phyloP scores from a whole-genome alignment of 257 asterid species.

The Primulina tabacum region DNA sequence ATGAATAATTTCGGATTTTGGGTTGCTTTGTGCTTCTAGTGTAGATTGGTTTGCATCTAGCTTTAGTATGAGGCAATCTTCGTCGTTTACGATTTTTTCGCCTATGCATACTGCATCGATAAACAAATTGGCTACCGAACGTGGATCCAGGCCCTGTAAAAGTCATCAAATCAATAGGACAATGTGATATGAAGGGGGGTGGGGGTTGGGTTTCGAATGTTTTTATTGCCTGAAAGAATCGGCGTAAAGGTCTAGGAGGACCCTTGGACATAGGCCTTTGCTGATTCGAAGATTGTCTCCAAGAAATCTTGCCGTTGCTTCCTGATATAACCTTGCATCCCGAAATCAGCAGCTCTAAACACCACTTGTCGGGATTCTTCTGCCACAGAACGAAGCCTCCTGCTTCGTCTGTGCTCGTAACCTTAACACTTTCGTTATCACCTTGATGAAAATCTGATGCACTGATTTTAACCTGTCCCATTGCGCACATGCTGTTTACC shows the following conservation, averaged over 20 bases:
- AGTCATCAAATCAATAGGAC: background rate
- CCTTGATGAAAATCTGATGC: conserved; percentile 88
- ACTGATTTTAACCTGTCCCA: conserved; percentile 71
- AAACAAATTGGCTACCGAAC: conserved; percentile 64
- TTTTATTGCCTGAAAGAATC: conserved; percentile 58
- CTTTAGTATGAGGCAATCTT: conserved; percentile 86
- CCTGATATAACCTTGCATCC: conserved; percentile 93
- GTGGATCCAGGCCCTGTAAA: conserved; percentile 73
- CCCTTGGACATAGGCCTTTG: conserved; percentile 71
- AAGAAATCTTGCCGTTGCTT: conserved; percentile 65
- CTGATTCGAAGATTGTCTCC: conserved; percentile 94
- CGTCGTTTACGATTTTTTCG: conserved; percentile 76
- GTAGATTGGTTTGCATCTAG: conserved; percentile 73
- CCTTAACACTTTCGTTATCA: conserved; percentile 54
- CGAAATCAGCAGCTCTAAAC: conserved; percentile 63
- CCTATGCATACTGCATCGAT: conserved; percentile 89
- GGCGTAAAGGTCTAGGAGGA: conserved; percentile 71
- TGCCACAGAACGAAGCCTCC: conserved; percentile 97
- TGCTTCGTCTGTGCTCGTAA: conserved; percentile 59
- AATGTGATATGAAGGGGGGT: background rate
- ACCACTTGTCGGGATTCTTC: conserved; percentile 81
- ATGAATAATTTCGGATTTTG: conserved; percentile 74
- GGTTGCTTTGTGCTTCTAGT: conserved; percentile 68
- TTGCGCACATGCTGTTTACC: conserved; percentile 73
- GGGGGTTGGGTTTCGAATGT: background rate